These are phyloP conservation scores for Ceratobasidium sp. DNA, from an alignment of 1,284 basidiomycete genomes.

Conservation along the genomic window DNA sequence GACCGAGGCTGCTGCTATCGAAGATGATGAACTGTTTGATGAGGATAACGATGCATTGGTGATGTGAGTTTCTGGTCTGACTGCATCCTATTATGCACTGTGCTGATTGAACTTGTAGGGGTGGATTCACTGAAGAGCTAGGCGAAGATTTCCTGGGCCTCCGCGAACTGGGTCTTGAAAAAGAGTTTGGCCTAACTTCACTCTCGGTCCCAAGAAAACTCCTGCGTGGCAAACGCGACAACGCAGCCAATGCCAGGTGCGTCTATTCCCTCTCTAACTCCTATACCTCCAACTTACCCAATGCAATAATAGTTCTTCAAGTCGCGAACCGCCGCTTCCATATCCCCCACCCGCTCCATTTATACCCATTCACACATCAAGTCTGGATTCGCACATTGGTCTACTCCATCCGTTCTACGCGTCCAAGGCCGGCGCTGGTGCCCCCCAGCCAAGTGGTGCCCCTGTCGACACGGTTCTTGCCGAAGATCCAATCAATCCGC, in stretches of 20 bases:
- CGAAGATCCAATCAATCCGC: slow-evolving; percentile 68
- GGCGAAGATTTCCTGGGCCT: slow-evolving; percentile 96
- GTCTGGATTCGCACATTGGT: slow-evolving; percentile 83
- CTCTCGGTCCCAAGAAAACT: slow-evolving; percentile 73
- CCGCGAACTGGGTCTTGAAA: slow-evolving; percentile 87
- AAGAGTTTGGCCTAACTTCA: slow-evolving; percentile 83
- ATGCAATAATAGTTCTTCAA: slow-evolving; percentile 62
- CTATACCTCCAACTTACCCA: slow-evolving; percentile 42
- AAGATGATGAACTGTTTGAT: slow-evolving; percentile 82
- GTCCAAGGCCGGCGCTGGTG: slow-evolving; percentile 52
- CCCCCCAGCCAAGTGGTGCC: slow-evolving; percentile 1
- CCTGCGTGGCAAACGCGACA: slow-evolving; percentile 41
- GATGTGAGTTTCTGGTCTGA: slow-evolving; percentile 68
- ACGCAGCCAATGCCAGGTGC: slow-evolving; percentile 42
- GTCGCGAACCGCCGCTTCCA: slow-evolving; percentile 82
- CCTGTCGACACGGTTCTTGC: slow-evolving; percentile 57
- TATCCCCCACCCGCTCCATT: slow-evolving; percentile 87
- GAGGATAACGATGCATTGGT: slow-evolving; percentile 80
- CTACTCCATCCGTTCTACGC: slow-evolving; percentile 80
- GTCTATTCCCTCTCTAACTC: not conserved
- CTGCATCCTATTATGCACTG: not conserved
- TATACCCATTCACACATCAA: slow-evolving; percentile 70
- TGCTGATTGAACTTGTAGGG: slow-evolving; percentile 58
- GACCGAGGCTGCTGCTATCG: slow-evolving; percentile 60
- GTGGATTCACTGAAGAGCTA: slow-evolving; percentile 86